These are phyloP conservation scores for Botrytis pseudocinerea DNA, from an alignment of 2,329 filamentous ascomycete species.

Conservation along the genomic window DNA sequence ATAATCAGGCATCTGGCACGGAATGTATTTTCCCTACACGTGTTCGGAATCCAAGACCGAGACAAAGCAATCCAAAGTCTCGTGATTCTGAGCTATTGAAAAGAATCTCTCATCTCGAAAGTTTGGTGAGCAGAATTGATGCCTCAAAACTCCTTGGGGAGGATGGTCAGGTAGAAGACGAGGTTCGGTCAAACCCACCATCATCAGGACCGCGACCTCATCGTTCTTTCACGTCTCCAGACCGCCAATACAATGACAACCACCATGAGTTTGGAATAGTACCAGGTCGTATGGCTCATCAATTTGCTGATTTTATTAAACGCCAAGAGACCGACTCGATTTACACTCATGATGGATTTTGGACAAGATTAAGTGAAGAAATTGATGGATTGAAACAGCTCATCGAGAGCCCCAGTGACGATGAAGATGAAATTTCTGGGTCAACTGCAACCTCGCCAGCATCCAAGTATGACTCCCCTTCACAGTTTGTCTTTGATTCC, in stretches of 20 bases:
- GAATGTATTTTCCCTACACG: constrained; percentile 25
- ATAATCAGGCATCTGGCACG: constrained; percentile 7
- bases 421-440: constrained; percentile 16
- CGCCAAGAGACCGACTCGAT: constrained; percentile 18
- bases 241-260: background rate
- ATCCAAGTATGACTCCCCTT: constrained; percentile 19
- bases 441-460: constrained; percentile 8
- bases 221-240: constrained; percentile 7
- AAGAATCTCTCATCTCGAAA: constrained; percentile 25
- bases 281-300: constrained; percentile 14
- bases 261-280: background rate
- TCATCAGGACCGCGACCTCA: constrained; percentile 9
- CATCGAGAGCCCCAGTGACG: constrained; percentile 19
- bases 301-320: constrained; percentile 21
- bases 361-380: constrained; percentile 24
- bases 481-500: constrained; percentile 17
- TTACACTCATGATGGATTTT: constrained; percentile 21
- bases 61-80: constrained; percentile 14
- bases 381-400: constrained; percentile 23
- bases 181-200: constrained; percentile 11
- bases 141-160: constrained; percentile 13
- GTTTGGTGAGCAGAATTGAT: constrained; percentile 23
- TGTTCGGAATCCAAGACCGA: constrained; percentile 11
- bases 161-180: background rate
- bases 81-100: constrained; percentile 25